Evolutionary conservation across 164 flowering plant genomes (phyloP).

Genomic region (Stephania cephalantha): DNA sequence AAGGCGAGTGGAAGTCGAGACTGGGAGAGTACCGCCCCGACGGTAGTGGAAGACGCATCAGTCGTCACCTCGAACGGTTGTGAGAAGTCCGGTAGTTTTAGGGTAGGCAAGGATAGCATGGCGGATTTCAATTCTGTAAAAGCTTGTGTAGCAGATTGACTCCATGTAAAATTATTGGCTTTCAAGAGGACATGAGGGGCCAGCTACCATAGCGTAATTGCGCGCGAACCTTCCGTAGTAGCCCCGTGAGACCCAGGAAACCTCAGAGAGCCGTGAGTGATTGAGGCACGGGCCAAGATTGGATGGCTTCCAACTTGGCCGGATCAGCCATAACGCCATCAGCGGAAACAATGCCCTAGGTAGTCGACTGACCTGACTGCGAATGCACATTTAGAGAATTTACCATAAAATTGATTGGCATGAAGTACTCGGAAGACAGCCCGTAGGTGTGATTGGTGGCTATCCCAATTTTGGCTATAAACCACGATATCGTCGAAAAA

Average conservation of each 20-base stretch:
- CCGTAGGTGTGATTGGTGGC: neutral
- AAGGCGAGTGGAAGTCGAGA: neutral
- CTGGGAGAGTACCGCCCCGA: neutral
- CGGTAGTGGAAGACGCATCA: too few relatives aligned
- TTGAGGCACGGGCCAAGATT: conserved; percentile 1
- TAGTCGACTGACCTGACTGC: neutral
- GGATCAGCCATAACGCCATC: conserved; percentile 7
- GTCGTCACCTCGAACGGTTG: too few relatives aligned
- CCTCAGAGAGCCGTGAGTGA: neutral
- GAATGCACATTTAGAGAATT: conserved; percentile 2
- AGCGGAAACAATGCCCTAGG: conserved; percentile 7
- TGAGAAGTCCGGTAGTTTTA: too few relatives aligned
- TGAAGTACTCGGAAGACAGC: too few relatives aligned
- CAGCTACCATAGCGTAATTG: neutral
- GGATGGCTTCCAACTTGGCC: neutral
- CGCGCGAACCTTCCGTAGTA: neutral
- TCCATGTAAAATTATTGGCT: neutral
- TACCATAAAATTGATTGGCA: neutral
- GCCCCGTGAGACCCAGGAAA: conserved; percentile 5
- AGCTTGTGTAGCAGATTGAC: neutral
- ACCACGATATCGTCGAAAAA: conserved; percentile 1
- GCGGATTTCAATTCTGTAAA: neutral
- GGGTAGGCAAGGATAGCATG: neutral
- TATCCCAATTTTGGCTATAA: neutral
- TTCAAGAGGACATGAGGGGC: neutral